Percentiles rank a stretch among this genome's conserved stretches.
Conservation (phyloP, 805 yeast species). For the Ogataea sp. region DNA sequence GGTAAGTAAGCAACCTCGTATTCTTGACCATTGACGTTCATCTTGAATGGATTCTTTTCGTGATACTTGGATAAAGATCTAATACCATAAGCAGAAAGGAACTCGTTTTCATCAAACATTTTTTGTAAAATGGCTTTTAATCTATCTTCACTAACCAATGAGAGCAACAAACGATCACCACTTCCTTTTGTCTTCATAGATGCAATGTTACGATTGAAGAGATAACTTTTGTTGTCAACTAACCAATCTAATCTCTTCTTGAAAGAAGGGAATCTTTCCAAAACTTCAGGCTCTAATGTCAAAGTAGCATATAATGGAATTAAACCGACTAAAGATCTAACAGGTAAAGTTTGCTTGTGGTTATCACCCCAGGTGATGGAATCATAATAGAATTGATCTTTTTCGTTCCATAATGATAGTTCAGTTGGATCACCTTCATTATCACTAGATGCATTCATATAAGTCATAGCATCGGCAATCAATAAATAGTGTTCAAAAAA, state of each 20-base stretch:
- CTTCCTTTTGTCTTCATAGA: conserved; percentile 72
- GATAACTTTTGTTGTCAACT: conserved; percentile 54
- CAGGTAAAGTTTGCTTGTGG: conserved; percentile 63
- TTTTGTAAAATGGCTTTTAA: conserved; percentile 64
- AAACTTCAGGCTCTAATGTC: conserved; percentile 77
- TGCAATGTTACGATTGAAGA: conserved; percentile 79
- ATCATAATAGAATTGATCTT: conserved; percentile 83
- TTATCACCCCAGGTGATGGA: conserved; percentile 78
- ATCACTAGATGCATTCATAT: conserved; percentile 32
- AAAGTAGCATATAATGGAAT: conserved; percentile 86
- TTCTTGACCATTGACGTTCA: conserved; percentile 71
- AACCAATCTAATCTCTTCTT: conserved; percentile 82
- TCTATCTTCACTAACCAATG: conserved; percentile 77
- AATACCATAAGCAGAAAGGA: conserved; percentile 76
- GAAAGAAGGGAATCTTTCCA: conserved; percentile 74
- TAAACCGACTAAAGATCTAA: conserved; percentile 83
- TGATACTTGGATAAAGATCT: conserved; percentile 85
- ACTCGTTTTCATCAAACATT: conserved; percentile 82
- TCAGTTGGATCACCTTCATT: conserved; percentile 29
- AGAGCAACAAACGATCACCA: conserved; percentile 71
- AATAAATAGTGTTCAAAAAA: conserved; percentile 88
- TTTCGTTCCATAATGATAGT: conserved; percentile 81
- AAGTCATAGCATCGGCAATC: conserved; percentile 92
- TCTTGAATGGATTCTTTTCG: conserved; percentile 73
- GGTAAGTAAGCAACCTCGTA: conserved; percentile 71